phyloP scores from a whole-genome alignment of 176 grass and related monocot genomes.

The Oryza brachyantha region DNA sequence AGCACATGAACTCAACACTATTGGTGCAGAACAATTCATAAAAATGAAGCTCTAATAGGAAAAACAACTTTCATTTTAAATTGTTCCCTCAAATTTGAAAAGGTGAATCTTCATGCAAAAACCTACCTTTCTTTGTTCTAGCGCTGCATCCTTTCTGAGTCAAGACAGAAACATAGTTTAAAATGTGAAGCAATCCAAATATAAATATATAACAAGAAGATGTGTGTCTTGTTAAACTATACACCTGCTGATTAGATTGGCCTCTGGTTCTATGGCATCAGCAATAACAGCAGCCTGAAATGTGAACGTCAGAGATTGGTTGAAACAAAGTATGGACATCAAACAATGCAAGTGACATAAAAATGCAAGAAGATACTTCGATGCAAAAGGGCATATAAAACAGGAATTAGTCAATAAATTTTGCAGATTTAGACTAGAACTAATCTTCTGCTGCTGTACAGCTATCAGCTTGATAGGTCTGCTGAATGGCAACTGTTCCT shows the following conservation, averaged over 20 bases:
- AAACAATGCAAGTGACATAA: neutral
- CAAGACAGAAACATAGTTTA: slow-evolving; percentile 39
- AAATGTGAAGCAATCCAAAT: slow-evolving; percentile 4
- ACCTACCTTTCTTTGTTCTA: slow-evolving; percentile 69
- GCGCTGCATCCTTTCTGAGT: slow-evolving; percentile 66
- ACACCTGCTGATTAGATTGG: slow-evolving; percentile 57
- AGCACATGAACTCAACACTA: slow-evolving; percentile 6
- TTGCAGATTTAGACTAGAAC: too few species aligned
- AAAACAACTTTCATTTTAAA: slow-evolving; percentile 17
- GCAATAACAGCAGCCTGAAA: slow-evolving; percentile 53
- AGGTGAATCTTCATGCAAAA: slow-evolving; percentile 33
- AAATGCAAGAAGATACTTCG: neutral
- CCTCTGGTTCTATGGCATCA: slow-evolving; percentile 47
- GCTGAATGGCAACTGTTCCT: too few species aligned
- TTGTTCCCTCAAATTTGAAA: slow-evolving; percentile 18
- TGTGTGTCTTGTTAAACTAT: slow-evolving; percentile 12
- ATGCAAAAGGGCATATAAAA: too few species aligned
- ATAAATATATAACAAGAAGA: slow-evolving; percentile 18
- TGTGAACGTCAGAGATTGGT: slow-evolving; percentile 15
- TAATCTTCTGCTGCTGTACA: too few species aligned
- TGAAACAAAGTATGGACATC: slow-evolving; percentile 20
- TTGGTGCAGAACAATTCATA: neutral
- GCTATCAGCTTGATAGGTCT: too few species aligned
- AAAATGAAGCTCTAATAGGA: slow-evolving; percentile 12
- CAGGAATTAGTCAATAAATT: too few species aligned